A percentile compares a stretch with the other conserved stretches of the same genome.
phyloP scores from a whole-genome alignment of 768 basidiomycete genomes.

The Phylloporus scabripes region DNA sequence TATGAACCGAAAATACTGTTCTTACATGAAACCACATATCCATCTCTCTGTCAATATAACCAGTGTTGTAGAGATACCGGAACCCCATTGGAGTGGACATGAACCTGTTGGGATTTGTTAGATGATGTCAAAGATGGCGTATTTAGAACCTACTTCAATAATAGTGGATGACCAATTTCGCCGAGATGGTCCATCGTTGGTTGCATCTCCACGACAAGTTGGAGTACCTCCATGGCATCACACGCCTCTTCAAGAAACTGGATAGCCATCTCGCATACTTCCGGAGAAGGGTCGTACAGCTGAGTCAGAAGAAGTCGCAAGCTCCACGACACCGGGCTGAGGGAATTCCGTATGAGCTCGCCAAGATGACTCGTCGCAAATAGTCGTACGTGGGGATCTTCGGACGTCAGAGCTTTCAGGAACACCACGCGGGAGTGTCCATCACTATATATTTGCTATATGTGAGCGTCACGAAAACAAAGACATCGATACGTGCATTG shows the following conservation, averaged over 20 bases:
- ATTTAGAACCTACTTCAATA: conserved; percentile 63
- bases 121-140: not conserved
- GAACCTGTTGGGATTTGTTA: conserved; percentile 50
- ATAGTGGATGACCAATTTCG: conserved; percentile 80
- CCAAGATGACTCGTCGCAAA: conserved; percentile 89
- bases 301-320: conserved; percentile 90
- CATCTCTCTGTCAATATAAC: conserved; percentile 93
- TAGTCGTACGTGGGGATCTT: conserved; percentile 82
- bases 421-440: conserved; percentile 91
- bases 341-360: conserved; percentile 61
- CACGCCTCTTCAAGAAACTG: conserved; percentile 87
- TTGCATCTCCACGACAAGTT: conserved; percentile 89
- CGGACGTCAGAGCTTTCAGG: conserved; percentile 92
- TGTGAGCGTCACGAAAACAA: conserved; percentile 2
- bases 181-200: conserved; percentile 95
- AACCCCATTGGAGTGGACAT: conserved; percentile 94
- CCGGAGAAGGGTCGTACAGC: conserved; percentile 85
- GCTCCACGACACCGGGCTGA: conserved; percentile 76
- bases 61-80: conserved; percentile 83
- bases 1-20: not conserved
- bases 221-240: conserved; percentile 74
- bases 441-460: conserved; percentile 50
- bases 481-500: conserved; percentile 50
- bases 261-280: conserved; percentile 89
- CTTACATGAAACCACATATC: conserved; percentile 93